Percentiles rank a stretch among this genome's conserved stretches.
These are phyloP conservation scores for Coemansia interrupta DNA, from an alignment of 192 early-diverging fungal species.

Conservation along the genomic window DNA sequence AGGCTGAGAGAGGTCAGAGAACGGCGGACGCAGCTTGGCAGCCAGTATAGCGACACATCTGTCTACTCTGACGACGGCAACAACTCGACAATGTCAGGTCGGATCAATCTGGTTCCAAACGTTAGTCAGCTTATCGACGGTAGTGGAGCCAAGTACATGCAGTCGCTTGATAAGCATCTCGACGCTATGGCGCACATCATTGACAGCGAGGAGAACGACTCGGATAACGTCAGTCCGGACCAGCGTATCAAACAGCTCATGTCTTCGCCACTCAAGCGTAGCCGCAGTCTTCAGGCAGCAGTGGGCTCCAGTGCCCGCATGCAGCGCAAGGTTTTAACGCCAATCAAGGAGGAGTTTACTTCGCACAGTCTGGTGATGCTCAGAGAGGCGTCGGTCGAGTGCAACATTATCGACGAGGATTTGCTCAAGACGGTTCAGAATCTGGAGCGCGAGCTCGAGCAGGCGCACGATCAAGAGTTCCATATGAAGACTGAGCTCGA, in stretches of 20 bases:
- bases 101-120: conserved; percentile 32
- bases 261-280: conserved; percentile 13
- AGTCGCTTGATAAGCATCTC: conserved; percentile 37
- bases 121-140: conserved; percentile 41
- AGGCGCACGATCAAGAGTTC: conserved; percentile 4
- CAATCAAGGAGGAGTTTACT: conserved; percentile 35
- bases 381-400: conserved; percentile 15
- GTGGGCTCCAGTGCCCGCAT: conserved; percentile 6
- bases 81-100: conserved; percentile 28
- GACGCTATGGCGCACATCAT: conserved; percentile 40
- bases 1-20: conserved; percentile 25
- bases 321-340: conserved; percentile 29
- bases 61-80: conserved; percentile 25
- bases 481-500: conserved; percentile 25
- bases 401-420: conserved; percentile 2
- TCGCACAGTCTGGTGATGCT: neutral
- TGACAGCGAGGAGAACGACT: conserved; percentile 18
- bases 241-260: neutral
- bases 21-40: conserved; percentile 2
- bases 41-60: conserved; percentile 7
- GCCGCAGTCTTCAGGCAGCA: conserved; percentile 7
- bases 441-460: conserved; percentile 6
- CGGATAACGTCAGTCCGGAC: neutral
- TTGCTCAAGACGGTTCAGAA: neutral
- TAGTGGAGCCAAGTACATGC: conserved; percentile 20